A percentile compares a stretch with the other conserved stretches of the same genome.
Evolutionary conservation across 2,329 filamentous ascomycete species (phyloP).

Genomic region (Mycosphaerella arachidis): DNA sequence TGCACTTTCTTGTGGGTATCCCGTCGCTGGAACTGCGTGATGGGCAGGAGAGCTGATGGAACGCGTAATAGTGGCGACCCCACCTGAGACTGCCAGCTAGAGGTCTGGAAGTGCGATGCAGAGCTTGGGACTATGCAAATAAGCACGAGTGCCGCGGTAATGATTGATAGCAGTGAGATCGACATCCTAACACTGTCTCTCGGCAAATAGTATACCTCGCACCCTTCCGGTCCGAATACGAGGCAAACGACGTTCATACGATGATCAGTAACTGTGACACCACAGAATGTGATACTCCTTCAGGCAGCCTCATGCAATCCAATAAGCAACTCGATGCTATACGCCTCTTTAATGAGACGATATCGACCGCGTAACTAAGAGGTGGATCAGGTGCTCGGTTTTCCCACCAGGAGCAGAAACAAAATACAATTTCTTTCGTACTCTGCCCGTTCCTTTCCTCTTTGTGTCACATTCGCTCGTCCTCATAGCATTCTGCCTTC

Average conservation of each 20-base stretch:
- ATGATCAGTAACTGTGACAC: not conserved
- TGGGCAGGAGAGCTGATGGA: not conserved
- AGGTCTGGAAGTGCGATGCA: not conserved
- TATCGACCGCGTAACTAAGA: not conserved
- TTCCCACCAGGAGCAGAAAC: not conserved
- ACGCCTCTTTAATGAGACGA: not conserved
- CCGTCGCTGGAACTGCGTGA: no score
- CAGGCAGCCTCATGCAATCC: not conserved
- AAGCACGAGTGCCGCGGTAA: no score
- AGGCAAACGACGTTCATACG: not conserved
- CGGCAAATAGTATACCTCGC: not conserved
- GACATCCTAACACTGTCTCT: not conserved
- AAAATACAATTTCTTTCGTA: no score
- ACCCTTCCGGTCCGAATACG: not conserved
- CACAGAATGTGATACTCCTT: not conserved
- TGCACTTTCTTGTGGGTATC: not conserved
- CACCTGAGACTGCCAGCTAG: not conserved
- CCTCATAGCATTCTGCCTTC: not conserved
- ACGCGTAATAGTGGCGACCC: not conserved
- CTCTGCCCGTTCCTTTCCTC: not conserved
- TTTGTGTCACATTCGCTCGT: not conserved
- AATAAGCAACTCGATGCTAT: no score
- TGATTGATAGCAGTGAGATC: not conserved
- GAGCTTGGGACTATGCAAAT: not conserved
- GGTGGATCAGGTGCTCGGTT: not conserved